phyloP scores from a whole-genome alignment of 2,329 filamentous ascomycete species.

The Hypoxylon sp. region DNA sequence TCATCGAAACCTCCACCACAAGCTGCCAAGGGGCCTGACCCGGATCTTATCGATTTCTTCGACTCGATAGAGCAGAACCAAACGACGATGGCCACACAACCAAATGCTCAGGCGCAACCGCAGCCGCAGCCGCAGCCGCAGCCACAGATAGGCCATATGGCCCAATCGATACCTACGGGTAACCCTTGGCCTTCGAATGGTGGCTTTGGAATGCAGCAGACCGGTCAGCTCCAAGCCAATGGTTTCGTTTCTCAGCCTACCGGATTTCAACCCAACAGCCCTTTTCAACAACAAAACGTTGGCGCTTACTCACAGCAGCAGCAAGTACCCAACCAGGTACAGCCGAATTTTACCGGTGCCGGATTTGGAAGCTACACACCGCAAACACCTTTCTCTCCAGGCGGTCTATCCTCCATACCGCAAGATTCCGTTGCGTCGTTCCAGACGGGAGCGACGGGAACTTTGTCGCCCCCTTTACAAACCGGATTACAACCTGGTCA shows the following conservation, averaged over 20 bases:
- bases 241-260: slow-evolving; percentile 51
- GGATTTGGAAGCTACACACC: slow-evolving; percentile 87
- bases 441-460: slow-evolving; percentile 58
- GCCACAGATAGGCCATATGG: slow-evolving; percentile 48
- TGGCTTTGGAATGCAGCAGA: slow-evolving; percentile 53
- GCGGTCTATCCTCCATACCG: slow-evolving; percentile 66
- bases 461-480: slow-evolving; percentile 56
- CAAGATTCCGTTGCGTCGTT: slow-evolving; percentile 67
- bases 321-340: slow-evolving; percentile 57
- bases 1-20: slow-evolving; percentile 57
- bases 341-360: slow-evolving; percentile 71
- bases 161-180: slow-evolving; percentile 46
- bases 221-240: slow-evolving; percentile 48
- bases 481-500: slow-evolving; percentile 61
- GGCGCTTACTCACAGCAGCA: slow-evolving; percentile 52
- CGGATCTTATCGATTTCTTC: slow-evolving; percentile 93
- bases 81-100: slow-evolving; percentile 70
- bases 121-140: slow-evolving; percentile 56
- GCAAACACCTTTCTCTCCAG: slow-evolving; percentile 67
- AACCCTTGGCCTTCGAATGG: slow-evolving; percentile 54
- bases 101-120: slow-evolving; percentile 50
- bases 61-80: slow-evolving; percentile 92
- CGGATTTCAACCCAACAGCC: slow-evolving; percentile 56
- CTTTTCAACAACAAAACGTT: slow-evolving; percentile 57
- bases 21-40: slow-evolving; percentile 71